Percentiles rank a stretch among this genome's conserved stretches.
Evolutionary conservation across 2,329 filamentous ascomycete genomes (phyloP).

Genomic region (Chaetomium strumarium): DNA sequence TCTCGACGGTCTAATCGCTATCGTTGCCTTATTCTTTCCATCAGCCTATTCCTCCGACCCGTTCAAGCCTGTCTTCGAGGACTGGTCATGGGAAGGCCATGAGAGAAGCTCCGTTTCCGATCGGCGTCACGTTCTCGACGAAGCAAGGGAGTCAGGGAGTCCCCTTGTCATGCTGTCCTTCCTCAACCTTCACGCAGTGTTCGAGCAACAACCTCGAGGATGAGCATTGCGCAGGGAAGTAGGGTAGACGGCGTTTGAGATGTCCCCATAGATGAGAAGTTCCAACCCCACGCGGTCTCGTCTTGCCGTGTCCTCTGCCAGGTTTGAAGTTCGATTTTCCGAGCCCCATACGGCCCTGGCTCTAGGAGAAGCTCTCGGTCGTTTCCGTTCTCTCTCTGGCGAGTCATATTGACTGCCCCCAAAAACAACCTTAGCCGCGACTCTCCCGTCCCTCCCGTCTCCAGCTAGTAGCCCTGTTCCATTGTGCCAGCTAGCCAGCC

Average conservation of each 20-base stretch:
- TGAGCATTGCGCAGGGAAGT: too few species aligned
- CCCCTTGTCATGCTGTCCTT: too few species aligned
- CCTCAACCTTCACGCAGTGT: too few species aligned
- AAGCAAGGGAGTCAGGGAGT: too few species aligned
- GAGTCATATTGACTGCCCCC: conserved; percentile 4
- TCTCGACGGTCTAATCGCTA: too few species aligned
- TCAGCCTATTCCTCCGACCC: conserved; percentile 15
- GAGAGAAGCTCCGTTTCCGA: too few species aligned
- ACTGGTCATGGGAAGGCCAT: background rate
- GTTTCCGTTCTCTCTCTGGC: conserved; percentile 23
- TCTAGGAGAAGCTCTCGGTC: conserved; percentile 22
- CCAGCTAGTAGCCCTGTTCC: background rate
- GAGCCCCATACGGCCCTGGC: background rate
- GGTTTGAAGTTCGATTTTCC: background rate
- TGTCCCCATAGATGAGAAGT: background rate
- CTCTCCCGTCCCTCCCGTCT: background rate
- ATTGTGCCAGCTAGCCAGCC: background rate
- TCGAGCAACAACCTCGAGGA: too few species aligned
- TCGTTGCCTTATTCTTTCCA: conserved; percentile 1
- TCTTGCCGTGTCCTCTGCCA: too few species aligned
- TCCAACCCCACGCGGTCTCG: background rate
- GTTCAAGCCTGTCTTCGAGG: background rate
- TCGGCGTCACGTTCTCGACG: too few species aligned
- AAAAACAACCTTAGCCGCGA: conserved; percentile 14
- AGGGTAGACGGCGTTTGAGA: background rate